Base-by-base conservation (phyloP, 1,284 basidiomycete genomes). In the Waitea zeae region DNA sequence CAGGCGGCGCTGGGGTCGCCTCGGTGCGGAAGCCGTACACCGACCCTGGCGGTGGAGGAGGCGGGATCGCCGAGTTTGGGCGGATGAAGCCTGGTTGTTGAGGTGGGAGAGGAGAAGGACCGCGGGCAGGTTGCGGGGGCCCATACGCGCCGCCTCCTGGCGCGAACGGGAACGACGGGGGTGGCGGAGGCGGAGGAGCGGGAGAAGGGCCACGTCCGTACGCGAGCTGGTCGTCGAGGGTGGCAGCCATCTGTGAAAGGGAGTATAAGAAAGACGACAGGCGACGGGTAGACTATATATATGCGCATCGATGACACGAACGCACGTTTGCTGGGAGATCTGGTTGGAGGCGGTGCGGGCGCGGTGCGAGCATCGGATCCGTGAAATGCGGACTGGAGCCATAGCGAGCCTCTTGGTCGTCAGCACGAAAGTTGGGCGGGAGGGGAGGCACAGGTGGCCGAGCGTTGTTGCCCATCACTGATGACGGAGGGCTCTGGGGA, bases 291-390 rank as follows among this genome's bases (percentile, higher is more conserved):
- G 34, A 19, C 3, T 51, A 30, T 27, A 33, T 37, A 38, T 36
- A 36, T 36, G 36, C 35, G 41, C 41, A 20, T 31, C 32, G 40
- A 13, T 36, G 37, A 26, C 31, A 33, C 15, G 38, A 38, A 54
- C 70, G 48, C 48, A 75, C 76, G 46, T 76, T 73, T 24, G 63
- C 60, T n/a, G 73, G 70, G 1, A 77, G 50, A 43, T 59, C 61
- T 12, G 70, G 71, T 45, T 76, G 69, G 5, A 75, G 38, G 36
- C 68, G 62, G 40, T 75, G 70, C 0, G 78, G 72, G n/a, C 70
- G 59, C 3, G 79, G 79, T 0, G 78, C 77, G 5, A 64, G 66
- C 5, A 82, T 57, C 0, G 76, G 73, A 13, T 67, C 56, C 41
- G 64, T 64, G 38, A 63, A 70, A 40, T 71, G 69, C 15, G 68